A percentile compares a stretch with the other conserved stretches of the same genome.
Conservation (phyloP, 345 rosid genomes). For the Linum lewisii region DNA sequence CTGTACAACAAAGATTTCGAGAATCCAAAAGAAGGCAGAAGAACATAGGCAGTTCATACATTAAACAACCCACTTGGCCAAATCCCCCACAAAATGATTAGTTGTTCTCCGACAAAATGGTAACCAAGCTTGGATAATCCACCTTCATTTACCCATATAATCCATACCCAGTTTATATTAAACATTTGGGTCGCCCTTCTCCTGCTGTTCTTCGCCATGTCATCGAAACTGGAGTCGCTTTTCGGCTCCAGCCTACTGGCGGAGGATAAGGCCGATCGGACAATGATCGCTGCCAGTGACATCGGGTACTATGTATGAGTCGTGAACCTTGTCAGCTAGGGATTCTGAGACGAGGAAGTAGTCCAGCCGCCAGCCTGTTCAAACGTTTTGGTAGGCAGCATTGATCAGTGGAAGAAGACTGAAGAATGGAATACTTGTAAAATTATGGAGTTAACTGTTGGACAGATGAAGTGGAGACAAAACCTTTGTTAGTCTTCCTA, state of each 20-base stretch:
- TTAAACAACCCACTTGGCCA: too few species aligned
- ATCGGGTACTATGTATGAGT: conserved; percentile 83
- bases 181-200: too few species aligned
- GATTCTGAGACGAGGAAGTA: conserved; percentile 87
- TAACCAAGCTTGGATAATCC: too few species aligned
- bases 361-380: conserved; percentile 94
- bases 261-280: conserved; percentile 70
- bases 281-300: conserved; percentile 84
- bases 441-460: not conserved
- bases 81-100: too few species aligned
- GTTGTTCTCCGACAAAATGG: too few species aligned
- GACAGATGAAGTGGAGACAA: not conserved
- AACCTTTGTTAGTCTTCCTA: conserved; percentile 81
- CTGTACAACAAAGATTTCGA: too few species aligned
- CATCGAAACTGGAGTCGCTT: not conserved
- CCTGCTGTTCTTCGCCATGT: not conserved
- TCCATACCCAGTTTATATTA: too few species aligned
- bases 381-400: not conserved
- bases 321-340: conserved; percentile 61
- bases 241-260: conserved; percentile 28
- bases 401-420: not conserved
- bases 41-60: too few species aligned
- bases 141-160: too few species aligned
- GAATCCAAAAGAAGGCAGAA: too few species aligned
- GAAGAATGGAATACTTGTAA: not conserved